Evolutionary conservation across 2,329 filamentous ascomycete genomes (phyloP), one percentile per base, ranked within the genome.

Genomic region (Diaporthe sp.): DNA sequence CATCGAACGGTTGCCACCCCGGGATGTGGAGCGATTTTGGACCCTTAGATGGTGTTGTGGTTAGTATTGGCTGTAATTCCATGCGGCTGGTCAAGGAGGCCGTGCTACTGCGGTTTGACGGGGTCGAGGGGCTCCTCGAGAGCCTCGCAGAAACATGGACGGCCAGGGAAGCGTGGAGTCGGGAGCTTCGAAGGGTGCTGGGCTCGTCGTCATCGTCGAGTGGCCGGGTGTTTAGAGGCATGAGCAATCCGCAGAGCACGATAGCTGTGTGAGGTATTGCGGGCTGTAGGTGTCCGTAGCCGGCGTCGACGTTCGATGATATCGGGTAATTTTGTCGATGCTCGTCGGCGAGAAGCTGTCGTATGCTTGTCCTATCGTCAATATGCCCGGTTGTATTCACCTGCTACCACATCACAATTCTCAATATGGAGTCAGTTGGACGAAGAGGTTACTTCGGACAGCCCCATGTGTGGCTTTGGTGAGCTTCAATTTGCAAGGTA

Each of bases 401-500:
- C 79, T 80, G 80, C 31, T 77, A 81, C 78, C 79, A 79, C 79
- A 81, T 80, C 70, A 71, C 73, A 70, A 25, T 19, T 65, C 46
- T 70, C 42, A 31, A 58, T 44, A 22, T 42, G 42, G 49, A 34
- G 12, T 13, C 49, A 22, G 42, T 37, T 61, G 59, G 51, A 51
- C n/a, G 42, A 37, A 22, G n/a, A 25, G 34, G 49, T 46, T 39
- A 44, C 57, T 77, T 62, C 57, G 75, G 62, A 73, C 70, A 77
- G 75, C 75, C 72, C 80, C 65, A 55, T 79, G 78, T 77, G 78
- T 79, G 79, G 81, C 81, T 81, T 81, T 53, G 68, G 81, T 78
- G 80, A 80, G 80, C 79, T 79, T 81, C 82, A 88, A 87, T 88
- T 69, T 87, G 86, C 85, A 87, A 87, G 86, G 85, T 87, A 87